Evolutionary conservation across 257 asterid genomes (phyloP).

Genomic region (Penstemon eatonii): DNA sequence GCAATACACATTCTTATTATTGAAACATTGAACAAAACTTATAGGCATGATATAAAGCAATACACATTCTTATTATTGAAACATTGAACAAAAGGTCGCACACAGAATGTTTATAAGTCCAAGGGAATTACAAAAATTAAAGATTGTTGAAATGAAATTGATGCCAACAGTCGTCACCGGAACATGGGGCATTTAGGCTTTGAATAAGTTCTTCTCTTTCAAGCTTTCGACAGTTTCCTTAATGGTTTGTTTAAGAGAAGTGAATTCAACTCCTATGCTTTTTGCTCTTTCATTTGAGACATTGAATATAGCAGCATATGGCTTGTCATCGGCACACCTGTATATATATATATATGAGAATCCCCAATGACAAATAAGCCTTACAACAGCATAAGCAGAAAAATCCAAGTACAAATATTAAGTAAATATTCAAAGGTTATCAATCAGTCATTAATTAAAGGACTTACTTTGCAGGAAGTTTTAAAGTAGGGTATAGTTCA

Average conservation of each 20-base stretch:
- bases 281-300: slow-evolving; percentile 62
- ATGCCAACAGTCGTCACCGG: background rate
- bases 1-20: background rate
- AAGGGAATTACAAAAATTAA: background rate
- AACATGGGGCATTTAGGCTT: slow-evolving; percentile 26
- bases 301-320: slow-evolving; percentile 54
- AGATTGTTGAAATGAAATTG: background rate
- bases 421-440: too few relatives aligned
- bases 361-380: background rate
- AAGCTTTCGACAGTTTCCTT: slow-evolving; percentile 73
- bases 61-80: too few relatives aligned
- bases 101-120: background rate
- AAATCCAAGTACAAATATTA: background rate
- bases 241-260: slow-evolving; percentile 62
- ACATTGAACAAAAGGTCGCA: too few relatives aligned
- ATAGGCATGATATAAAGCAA: too few relatives aligned
- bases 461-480: slow-evolving; percentile 67
- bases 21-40: too few relatives aligned
- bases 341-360: background rate
- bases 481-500: slow-evolving; percentile 51
- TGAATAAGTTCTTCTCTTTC: slow-evolving; percentile 54
- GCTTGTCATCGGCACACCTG: slow-evolving; percentile 77
- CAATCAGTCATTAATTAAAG: too few relatives aligned
- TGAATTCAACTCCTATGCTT: slow-evolving; percentile 56
- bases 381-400: background rate